Percentiles rank a stretch among this genome's conserved stretches.
Conservation (phyloP, 495 filamentous ascomycete genomes). For the Neurospora terricola region DNA sequence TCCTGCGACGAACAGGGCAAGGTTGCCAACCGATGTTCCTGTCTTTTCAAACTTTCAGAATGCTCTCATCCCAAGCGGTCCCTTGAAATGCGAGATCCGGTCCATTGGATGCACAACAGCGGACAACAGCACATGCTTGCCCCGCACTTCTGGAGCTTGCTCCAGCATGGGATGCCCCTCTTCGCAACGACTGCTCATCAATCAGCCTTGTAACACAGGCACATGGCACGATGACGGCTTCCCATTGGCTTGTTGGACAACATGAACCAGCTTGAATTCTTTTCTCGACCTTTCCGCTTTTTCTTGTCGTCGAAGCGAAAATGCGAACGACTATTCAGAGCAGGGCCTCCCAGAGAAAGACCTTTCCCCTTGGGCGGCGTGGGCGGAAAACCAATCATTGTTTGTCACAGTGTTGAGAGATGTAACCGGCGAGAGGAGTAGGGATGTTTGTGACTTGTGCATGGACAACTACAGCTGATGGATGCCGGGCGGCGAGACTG, state of each 20-base stretch:
- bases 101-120: background rate
- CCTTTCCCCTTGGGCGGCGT: background rate
- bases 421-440: background rate
- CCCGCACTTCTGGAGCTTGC: conserved; percentile 10
- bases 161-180: background rate
- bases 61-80: background rate
- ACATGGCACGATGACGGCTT: conserved; percentile 14
- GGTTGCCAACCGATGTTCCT: background rate
- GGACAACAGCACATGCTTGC: conserved; percentile 6
- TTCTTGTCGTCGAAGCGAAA: background rate
- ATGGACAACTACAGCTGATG: background rate
- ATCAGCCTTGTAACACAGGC: conserved; percentile 15
- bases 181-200: conserved; percentile 3
- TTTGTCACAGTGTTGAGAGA: background rate
- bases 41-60: background rate
- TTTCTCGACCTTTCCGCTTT: background rate
- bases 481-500: background rate
- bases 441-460: background rate
- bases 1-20: background rate
- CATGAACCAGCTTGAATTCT: background rate
- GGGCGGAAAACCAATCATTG: background rate
- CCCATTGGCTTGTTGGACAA: conserved; percentile 14
- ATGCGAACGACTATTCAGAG: background rate
- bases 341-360: background rate
- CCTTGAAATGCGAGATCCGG: background rate